Evolutionary conservation across 2,329 filamentous ascomycete genomes (phyloP).

Genomic region (Tolypocladium inflatum): DNA sequence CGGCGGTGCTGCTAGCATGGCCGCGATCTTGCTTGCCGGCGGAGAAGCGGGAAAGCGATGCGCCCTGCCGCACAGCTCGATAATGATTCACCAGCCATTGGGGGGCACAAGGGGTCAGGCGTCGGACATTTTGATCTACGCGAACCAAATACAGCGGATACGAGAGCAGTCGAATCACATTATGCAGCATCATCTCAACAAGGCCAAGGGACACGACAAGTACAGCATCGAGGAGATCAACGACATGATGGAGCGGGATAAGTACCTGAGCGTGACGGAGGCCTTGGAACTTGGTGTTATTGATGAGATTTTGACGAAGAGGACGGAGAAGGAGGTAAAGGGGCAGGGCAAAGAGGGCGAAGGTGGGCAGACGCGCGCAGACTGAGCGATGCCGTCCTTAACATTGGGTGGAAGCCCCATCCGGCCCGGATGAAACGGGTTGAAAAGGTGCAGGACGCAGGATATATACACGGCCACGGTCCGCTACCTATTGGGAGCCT

Average conservation of each 20-base stretch:
- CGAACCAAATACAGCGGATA: conserved; percentile 88
- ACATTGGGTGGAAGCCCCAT: neutral
- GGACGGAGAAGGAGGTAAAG: conserved; percentile 34
- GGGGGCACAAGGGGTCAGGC: conserved; percentile 60
- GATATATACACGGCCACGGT: neutral
- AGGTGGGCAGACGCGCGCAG: conserved; percentile 3
- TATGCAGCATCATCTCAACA: conserved; percentile 78
- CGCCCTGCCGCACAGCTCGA: conserved; percentile 82
- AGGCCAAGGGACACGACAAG: conserved; percentile 63
- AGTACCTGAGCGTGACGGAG: conserved; percentile 83
- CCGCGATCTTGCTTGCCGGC: conserved; percentile 76
- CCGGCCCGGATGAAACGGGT: neutral
- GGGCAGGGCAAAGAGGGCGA: conserved; percentile 12
- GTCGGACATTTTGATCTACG: conserved; percentile 89
- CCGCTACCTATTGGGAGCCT: neutral
- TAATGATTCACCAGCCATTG: conserved; percentile 96
- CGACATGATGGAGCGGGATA: conserved; percentile 93
- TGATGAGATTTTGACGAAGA: conserved; percentile 72
- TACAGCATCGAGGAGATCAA: conserved; percentile 77
- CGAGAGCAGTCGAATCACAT: conserved; percentile 83
- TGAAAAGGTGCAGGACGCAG: neutral
- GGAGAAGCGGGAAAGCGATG: conserved; percentile 78
- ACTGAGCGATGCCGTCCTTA: neutral
- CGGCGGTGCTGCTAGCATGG: conserved; percentile 93
- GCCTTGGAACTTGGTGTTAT: conserved; percentile 85